These are phyloP conservation scores for Vicia sativa DNA, from an alignment of 306 rosid species.

Conservation along the genomic window DNA sequence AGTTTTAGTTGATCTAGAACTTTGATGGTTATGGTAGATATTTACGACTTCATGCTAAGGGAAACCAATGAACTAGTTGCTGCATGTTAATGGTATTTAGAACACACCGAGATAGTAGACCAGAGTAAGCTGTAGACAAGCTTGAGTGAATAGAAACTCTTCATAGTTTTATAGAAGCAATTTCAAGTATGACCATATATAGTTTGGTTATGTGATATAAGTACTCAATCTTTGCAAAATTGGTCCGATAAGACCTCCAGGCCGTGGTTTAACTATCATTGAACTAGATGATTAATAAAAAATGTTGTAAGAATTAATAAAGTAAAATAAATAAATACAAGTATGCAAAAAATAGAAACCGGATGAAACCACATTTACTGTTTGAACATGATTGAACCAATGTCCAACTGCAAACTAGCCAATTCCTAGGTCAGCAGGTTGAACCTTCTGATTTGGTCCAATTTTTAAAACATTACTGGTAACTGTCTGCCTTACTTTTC, in stretches of 20 bases:
- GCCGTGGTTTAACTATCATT: background rate
- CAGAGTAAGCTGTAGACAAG: conserved; percentile 11
- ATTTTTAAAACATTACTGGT: background rate
- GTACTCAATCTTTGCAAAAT: background rate
- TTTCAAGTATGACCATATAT: background rate
- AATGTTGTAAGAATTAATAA: background rate
- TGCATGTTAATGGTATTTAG: conserved; percentile 16
- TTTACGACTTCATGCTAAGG: conserved; percentile 23
- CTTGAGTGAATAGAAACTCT: background rate
- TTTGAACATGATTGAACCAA: background rate
- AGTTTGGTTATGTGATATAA: background rate
- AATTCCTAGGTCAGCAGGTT: background rate
- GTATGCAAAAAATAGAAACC: background rate
- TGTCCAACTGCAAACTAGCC: background rate
- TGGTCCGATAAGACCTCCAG: background rate
- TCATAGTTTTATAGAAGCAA: background rate
- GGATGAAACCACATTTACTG: background rate
- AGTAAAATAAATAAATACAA: background rate
- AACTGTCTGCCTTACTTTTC: conserved; percentile 20
- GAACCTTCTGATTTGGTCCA: background rate
- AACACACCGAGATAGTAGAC: background rate
- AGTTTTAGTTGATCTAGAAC: conserved; percentile 4
- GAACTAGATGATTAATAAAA: background rate
- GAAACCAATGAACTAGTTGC: conserved; percentile 10
- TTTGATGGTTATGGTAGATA: conserved; percentile 22